These are phyloP conservation scores for Naganishia antarctica DNA, from an alignment of 768 basidiomycete species.

Conservation along the genomic window DNA sequence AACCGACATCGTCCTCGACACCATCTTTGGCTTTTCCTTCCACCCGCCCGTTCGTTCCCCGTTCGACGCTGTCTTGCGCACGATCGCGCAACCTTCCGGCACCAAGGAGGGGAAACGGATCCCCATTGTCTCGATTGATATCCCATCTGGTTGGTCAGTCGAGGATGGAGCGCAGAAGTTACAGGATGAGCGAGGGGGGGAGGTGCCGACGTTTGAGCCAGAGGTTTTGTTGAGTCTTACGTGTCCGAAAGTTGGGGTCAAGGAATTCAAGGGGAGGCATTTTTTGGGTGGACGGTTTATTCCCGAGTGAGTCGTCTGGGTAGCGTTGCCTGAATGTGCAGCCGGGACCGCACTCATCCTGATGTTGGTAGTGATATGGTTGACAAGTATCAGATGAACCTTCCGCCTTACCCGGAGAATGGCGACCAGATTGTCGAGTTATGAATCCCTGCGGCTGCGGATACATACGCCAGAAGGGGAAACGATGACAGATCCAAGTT, in stretches of 20 bases:
- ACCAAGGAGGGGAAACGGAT: slow-evolving; percentile 48
- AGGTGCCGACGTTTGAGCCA: slow-evolving; percentile 59
- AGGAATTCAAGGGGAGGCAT: slow-evolving; percentile 68
- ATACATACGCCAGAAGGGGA: background rate
- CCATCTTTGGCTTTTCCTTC: slow-evolving; percentile 98
- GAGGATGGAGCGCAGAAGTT: slow-evolving; percentile 60
- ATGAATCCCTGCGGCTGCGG: background rate
- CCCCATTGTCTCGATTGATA: slow-evolving; percentile 90
- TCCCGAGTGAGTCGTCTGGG: slow-evolving; percentile 69
- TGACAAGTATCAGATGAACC: slow-evolving; percentile 68
- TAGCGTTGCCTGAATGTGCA: slow-evolving; percentile 73
- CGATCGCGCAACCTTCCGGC: slow-evolving; percentile 47
- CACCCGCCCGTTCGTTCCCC: slow-evolving; percentile 80
- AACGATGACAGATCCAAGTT: background rate
- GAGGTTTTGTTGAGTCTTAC: slow-evolving; percentile 84
- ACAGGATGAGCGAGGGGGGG: slow-evolving; percentile 42
- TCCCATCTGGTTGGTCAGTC: slow-evolving; percentile 95
- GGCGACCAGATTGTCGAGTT: slow-evolving; percentile 80
- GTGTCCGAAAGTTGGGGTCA: slow-evolving; percentile 85
- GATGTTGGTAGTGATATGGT: slow-evolving; percentile 58
- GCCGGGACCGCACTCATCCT: slow-evolving; percentile 19
- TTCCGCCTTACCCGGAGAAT: slow-evolving; percentile 72
- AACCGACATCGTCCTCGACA: slow-evolving; percentile 79
- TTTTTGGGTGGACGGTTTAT: slow-evolving; percentile 93
- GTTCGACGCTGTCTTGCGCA: slow-evolving; percentile 69